These are phyloP conservation scores for Dothideomycetes sp. DNA, from an alignment of 2,329 filamentous ascomycete genomes.

Conservation along the genomic window DNA sequence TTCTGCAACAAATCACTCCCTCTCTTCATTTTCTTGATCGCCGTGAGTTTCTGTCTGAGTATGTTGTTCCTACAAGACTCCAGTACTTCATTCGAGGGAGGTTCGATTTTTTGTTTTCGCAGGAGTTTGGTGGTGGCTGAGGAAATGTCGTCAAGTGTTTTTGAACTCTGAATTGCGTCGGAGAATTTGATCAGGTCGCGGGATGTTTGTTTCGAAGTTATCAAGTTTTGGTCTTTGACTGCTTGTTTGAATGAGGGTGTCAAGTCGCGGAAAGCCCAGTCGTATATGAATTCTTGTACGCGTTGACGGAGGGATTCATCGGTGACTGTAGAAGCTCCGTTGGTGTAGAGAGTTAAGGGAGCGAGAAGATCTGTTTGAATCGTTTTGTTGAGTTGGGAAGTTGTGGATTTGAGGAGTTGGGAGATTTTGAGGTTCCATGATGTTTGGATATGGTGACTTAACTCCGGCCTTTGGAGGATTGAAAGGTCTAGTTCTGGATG, in stretches of 20 bases:
- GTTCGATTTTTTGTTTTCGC: slow-evolving; percentile 21
- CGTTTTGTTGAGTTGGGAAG: not conserved
- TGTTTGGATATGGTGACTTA: not conserved
- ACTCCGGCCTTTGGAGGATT: not conserved
- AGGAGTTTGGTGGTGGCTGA: slow-evolving; percentile 19
- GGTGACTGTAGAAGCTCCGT: slow-evolving; percentile 19
- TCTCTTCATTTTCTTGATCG: slow-evolving; percentile 21
- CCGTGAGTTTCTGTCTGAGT: slow-evolving; percentile 18
- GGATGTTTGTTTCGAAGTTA: slow-evolving; percentile 17
- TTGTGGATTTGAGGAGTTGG: not conserved
- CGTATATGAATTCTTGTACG: slow-evolving; percentile 21
- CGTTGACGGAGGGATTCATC: slow-evolving; percentile 18
- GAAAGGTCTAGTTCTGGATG: not conserved
- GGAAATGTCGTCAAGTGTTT: slow-evolving; percentile 19
- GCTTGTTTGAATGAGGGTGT: slow-evolving; percentile 16
- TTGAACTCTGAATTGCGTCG: slow-evolving; percentile 18
- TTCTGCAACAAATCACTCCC: slow-evolving; percentile 27
- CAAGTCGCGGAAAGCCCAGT: slow-evolving; percentile 18
- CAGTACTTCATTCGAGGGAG: slow-evolving; percentile 16
- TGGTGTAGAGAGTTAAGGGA: slow-evolving; percentile 22
- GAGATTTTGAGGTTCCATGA: not conserved
- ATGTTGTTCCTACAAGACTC: slow-evolving; percentile 17
- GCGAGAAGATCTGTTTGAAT: slow-evolving; percentile 19
- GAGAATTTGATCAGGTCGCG: slow-evolving; percentile 23
- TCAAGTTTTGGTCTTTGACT: slow-evolving; percentile 16